A percentile compares a stretch with the other conserved stretches of the same genome.
phyloP scores from a whole-genome alignment of 257 asterid species.

The Catharanthus roseus region DNA sequence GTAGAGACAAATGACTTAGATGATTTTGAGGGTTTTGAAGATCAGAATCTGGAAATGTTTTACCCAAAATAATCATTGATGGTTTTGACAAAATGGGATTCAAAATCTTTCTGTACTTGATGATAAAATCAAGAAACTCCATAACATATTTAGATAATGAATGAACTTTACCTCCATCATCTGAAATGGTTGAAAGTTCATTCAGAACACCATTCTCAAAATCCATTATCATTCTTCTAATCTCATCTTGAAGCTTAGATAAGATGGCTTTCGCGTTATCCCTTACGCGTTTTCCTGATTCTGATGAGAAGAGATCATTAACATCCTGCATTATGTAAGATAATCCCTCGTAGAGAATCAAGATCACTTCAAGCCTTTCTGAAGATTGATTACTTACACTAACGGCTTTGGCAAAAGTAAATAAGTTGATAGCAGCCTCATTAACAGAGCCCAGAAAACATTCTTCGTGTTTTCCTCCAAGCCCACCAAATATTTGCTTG shows the following conservation, averaged over 20 bases:
- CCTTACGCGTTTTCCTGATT: conserved; percentile 43
- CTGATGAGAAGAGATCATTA: conserved; percentile 17
- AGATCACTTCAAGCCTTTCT: conserved; percentile 39
- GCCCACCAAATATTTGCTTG: conserved; percentile 52
- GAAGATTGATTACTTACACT: conserved; percentile 59
- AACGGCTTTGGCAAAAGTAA: conserved; percentile 73
- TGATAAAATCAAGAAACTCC: conserved; percentile 53
- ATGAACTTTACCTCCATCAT: conserved; percentile 69
- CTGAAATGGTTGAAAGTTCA: conserved; percentile 51
- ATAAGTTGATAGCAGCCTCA: conserved; percentile 61
- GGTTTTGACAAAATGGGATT: conserved; percentile 37
- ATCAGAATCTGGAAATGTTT: conserved; percentile 20
- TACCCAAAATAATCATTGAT: not conserved
- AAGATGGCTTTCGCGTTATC: conserved; percentile 47
- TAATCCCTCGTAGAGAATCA: conserved; percentile 11
- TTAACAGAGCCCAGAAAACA: conserved; percentile 60
- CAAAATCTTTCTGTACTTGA: conserved; percentile 52
- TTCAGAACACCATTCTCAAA: conserved; percentile 67
- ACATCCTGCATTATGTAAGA: conserved; percentile 6
- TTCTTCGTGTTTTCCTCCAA: conserved; percentile 29
- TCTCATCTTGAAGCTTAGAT: conserved; percentile 67
- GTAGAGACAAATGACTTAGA: conserved; percentile 55
- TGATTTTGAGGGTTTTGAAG: conserved; percentile 26
- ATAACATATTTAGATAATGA: conserved; percentile 73
- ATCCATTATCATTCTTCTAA: conserved; percentile 63